phyloP scores from a whole-genome alignment of 2,329 filamentous ascomycete species.

The Neobulgaria alba region DNA sequence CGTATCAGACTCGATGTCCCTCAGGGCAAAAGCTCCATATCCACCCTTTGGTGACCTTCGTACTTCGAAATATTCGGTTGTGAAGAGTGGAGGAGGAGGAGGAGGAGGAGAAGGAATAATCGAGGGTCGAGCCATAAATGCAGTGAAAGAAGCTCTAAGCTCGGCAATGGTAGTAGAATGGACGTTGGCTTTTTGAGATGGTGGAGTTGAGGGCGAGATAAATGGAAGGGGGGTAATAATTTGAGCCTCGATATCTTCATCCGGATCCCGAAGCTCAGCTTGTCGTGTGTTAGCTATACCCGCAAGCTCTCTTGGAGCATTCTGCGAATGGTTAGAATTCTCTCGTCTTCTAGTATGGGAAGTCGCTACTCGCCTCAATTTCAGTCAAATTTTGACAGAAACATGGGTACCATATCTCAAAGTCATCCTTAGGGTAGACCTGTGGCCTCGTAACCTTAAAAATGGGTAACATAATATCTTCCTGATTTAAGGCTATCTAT shows the following conservation, averaged over 20 bases:
- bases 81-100: slow-evolving; percentile 8
- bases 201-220: not conserved
- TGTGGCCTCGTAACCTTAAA: too few relatives aligned
- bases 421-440: not conserved
- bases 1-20: slow-evolving; percentile 19
- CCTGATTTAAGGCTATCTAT: too few relatives aligned
- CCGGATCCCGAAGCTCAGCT: not conserved
- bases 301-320: not conserved
- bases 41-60: slow-evolving; percentile 21
- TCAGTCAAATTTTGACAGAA: not conserved
- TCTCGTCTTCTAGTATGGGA: not conserved
- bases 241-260: not conserved
- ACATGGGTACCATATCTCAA: not conserved
- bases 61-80: slow-evolving; percentile 24
- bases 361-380: not conserved
- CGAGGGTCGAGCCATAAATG: not conserved
- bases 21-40: slow-evolving; percentile 24
- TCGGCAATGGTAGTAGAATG: not conserved
- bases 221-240: not conserved
- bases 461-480: too few relatives aligned
- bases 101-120: not conserved
- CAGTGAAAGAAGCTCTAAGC: not conserved
- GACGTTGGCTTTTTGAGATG: not conserved
- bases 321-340: not conserved
- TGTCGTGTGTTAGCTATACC: not conserved